phyloP scores from a whole-genome alignment of 192 early-diverging fungal genomes.

The Geranomyces michiganensis region DNA sequence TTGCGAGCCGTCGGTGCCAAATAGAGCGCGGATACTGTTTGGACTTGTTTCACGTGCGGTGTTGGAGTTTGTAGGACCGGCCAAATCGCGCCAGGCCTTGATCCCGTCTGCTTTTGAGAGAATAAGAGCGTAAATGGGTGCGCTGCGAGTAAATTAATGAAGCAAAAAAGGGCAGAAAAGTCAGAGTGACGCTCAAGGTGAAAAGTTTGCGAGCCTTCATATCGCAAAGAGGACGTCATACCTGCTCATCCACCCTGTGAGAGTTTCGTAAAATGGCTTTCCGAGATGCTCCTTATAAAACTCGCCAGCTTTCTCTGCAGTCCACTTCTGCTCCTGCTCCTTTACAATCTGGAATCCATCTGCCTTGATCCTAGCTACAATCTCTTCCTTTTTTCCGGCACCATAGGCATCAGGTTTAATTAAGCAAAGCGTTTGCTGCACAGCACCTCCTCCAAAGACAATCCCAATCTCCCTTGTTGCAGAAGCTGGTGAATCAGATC shows the following conservation, averaged over 20 bases:
- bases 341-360: slow-evolving; percentile 43
- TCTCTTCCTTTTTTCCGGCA: slow-evolving; percentile 26
- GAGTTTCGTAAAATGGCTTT: slow-evolving; percentile 48
- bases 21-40: slow-evolving; percentile 54
- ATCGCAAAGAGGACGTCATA: no score
- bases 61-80: slow-evolving; percentile 58
- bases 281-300: slow-evolving; percentile 52
- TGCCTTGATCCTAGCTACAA: slow-evolving; percentile 34
- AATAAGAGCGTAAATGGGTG: slow-evolving; percentile 52
- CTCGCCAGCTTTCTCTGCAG: slow-evolving; percentile 41
- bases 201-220: no score
- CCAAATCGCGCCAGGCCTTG: slow-evolving; percentile 48
- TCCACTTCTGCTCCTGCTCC: slow-evolving; percentile 33
- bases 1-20: slow-evolving; percentile 58
- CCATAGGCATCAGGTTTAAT: slow-evolving; percentile 45
- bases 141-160: slow-evolving; percentile 12
- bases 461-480: slow-evolving; percentile 57
- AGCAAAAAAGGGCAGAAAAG: no score
- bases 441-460: slow-evolving; percentile 44
- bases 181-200: no score
- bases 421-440: slow-evolving; percentile 20
- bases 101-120: slow-evolving; percentile 46
- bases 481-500: slow-evolving; percentile 56
- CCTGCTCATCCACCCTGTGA: slow-evolving; percentile 57
- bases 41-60: slow-evolving; percentile 56